These are phyloP conservation scores for Tricholoma sp. DNA, from an alignment of 768 basidiomycete species.

Conservation along the genomic window DNA sequence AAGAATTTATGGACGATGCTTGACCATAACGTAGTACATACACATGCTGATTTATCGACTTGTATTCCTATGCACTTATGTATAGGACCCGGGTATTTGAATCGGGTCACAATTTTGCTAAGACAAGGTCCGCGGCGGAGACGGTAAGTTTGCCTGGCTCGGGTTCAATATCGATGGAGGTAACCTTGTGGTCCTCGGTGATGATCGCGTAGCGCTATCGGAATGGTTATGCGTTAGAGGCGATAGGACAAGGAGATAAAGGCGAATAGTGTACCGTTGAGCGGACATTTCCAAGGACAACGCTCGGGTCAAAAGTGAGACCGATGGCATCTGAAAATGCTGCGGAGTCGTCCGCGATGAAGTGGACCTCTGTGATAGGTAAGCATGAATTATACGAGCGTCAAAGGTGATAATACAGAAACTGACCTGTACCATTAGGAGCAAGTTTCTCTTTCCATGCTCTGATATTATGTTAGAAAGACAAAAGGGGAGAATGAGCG, in stretches of 20 bases:
- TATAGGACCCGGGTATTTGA: not conserved
- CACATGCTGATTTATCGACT: not conserved
- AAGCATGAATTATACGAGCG: too few species aligned
- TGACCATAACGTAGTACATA: not conserved
- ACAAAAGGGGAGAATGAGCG: not conserved
- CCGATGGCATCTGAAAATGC: conserved; percentile 50
- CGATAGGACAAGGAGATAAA: not conserved
- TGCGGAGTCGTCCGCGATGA: conserved; percentile 68
- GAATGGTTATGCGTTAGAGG: conserved; percentile 4
- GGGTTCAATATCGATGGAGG: conserved; percentile 47
- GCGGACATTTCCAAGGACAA: conserved; percentile 60
- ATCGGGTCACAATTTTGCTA: conserved; percentile 25
- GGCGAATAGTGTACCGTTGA: conserved; percentile 43
- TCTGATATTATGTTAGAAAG: conserved; percentile 24
- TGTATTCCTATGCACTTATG: not conserved
- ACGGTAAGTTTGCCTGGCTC: conserved; percentile 41
- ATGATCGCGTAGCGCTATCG: conserved; percentile 50
- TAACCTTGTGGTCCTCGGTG: conserved; percentile 53
- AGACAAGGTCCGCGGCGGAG: conserved; percentile 45
- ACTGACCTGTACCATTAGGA: conserved; percentile 50
- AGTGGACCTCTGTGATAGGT: conserved; percentile 40
- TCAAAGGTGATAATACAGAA: not conserved
- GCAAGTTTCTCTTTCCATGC: conserved; percentile 66
- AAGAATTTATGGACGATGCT: too few species aligned
- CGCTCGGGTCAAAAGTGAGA: conserved; percentile 56